phyloP scores from a whole-genome alignment of 768 basidiomycete genomes.

The Termitomyces sp. region DNA sequence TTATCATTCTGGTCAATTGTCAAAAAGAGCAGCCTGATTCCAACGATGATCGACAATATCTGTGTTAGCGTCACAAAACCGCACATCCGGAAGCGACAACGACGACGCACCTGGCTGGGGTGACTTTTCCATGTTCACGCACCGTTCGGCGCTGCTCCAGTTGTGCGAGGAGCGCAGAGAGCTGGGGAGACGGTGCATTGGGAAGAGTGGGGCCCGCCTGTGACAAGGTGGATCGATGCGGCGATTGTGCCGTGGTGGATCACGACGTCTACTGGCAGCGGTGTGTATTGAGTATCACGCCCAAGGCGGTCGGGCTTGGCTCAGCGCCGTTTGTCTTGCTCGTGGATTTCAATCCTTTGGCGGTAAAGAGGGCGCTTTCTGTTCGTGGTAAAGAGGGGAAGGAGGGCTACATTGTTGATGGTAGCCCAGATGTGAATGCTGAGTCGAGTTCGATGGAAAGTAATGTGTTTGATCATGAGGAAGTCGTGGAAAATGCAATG shows the following conservation, averaged over 20 bases:
- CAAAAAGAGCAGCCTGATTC: too few relatives aligned
- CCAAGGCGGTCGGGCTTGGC: neutral
- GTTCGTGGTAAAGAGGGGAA: neutral
- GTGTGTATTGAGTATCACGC: constrained; percentile 8
- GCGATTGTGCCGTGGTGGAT: constrained; percentile 15
- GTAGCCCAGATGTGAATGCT: neutral
- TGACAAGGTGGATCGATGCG: constrained; percentile 17
- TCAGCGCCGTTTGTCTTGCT: neutral
- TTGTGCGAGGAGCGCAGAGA: too few relatives aligned
- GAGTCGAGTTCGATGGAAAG: neutral
- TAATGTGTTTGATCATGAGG: too few relatives aligned
- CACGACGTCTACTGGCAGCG: constrained; percentile 17
- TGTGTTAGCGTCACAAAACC: too few relatives aligned
- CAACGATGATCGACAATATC: too few relatives aligned
- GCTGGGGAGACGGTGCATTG: too few relatives aligned
- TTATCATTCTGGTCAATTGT: too few relatives aligned
- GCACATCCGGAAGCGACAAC: neutral
- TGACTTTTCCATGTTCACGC: constrained; percentile 5
- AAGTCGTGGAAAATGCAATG: constrained; percentile 18
- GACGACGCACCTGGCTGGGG: neutral
- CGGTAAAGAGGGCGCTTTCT: neutral
- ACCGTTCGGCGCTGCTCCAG: constrained; percentile 8
- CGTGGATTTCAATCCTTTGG: constrained; percentile 1
- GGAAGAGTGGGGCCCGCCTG: constrained; percentile 16
- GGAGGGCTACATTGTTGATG: neutral